Conservation (phyloP, 75 land plant genomes). For the Adiantum capillusveneris region DNA sequence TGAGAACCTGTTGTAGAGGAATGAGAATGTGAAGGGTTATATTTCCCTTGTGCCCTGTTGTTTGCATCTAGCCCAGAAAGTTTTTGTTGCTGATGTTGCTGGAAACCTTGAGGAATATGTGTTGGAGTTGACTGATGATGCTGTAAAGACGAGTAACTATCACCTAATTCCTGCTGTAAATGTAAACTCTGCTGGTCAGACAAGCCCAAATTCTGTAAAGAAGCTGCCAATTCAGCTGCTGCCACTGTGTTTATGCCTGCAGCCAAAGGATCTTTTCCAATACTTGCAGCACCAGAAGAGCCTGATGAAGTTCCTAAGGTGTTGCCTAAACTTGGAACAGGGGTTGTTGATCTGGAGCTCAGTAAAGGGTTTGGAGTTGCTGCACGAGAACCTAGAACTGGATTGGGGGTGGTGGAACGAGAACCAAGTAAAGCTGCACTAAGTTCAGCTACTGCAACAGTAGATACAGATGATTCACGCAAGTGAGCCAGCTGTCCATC, state of each 20-base stretch:
- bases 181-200: constrained; percentile 13
- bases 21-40: neutral
- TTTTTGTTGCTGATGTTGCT: constrained; percentile 12
- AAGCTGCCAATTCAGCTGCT: constrained; percentile 22
- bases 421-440: constrained; percentile 6
- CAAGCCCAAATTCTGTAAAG: constrained; percentile 27
- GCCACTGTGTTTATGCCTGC: neutral
- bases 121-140: constrained; percentile 9
- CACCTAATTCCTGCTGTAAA: constrained; percentile 23
- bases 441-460: constrained; percentile 4
- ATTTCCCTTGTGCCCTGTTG: neutral
- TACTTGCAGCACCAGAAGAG: neutral
- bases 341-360: constrained; percentile 5
- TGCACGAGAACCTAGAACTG: constrained; percentile 12
- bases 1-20: constrained; percentile 2
- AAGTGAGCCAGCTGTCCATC: constrained; percentile 16
- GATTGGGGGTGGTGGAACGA: constrained; percentile 17
- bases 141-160: constrained; percentile 15
- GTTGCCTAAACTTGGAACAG: neutral
- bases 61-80: constrained; percentile 16
- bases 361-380: constrained; percentile 10
- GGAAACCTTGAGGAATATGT: constrained; percentile 15
- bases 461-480: constrained; percentile 27
- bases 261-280: neutral
- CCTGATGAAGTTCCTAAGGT: neutral